Conservation (phyloP, 2,329 filamentous ascomycete genomes). For the Ophiocordyceps robertsii region DNA sequence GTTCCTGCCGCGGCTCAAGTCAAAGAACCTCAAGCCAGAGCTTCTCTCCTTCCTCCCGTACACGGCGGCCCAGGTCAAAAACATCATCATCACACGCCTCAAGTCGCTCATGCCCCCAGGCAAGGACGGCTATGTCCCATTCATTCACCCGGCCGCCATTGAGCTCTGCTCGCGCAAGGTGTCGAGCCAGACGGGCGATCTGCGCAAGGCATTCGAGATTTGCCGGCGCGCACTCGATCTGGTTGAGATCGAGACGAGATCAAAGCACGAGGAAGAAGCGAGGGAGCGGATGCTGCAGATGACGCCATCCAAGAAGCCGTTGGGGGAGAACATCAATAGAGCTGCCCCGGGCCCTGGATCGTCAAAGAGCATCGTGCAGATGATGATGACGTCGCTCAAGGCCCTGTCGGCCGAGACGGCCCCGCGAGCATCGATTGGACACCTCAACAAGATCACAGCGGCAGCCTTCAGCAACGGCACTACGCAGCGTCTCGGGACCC, state of each 20-base stretch:
- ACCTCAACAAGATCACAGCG: constrained; percentile 84
- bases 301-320: constrained; percentile 60
- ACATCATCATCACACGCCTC: constrained; percentile 73
- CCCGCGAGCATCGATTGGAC: constrained; percentile 76
- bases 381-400: constrained; percentile 40
- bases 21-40: constrained; percentile 79
- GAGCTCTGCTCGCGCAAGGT: constrained; percentile 92
- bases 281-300: constrained; percentile 42
- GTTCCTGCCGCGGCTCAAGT: constrained; percentile 84
- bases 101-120: constrained; percentile 54
- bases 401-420: constrained; percentile 63
- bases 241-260: constrained; percentile 70
- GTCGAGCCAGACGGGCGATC: constrained; percentile 81
- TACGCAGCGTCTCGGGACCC: constrained; percentile 65
- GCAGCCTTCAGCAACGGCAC: constrained; percentile 85
- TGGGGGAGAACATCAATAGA: constrained; percentile 71
- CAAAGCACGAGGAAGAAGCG: constrained; percentile 53
- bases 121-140: constrained; percentile 56
- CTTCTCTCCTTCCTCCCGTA: constrained; percentile 90
- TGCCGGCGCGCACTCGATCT: constrained; percentile 81
- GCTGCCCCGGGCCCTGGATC: constrained; percentile 13
- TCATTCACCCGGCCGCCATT: constrained; percentile 87
- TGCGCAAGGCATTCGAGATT: constrained; percentile 92
- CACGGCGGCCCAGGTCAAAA: constrained; percentile 72
- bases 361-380: constrained; percentile 30